phyloP scores from a whole-genome alignment of 2,329 filamentous ascomycete genomes.

The Pestalotiopsis sp. region DNA sequence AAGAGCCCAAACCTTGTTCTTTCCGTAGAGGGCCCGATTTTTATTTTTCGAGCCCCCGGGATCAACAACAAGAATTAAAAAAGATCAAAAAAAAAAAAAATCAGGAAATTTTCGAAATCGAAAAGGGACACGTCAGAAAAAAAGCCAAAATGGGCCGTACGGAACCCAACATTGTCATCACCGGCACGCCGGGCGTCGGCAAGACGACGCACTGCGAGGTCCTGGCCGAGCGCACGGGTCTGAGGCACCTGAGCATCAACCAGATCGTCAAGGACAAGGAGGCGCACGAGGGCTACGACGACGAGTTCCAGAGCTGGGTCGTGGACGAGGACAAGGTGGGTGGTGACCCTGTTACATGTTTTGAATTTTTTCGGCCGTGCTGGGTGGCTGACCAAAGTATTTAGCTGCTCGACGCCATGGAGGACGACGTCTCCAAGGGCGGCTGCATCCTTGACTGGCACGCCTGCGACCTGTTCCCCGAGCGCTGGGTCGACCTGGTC shows the following conservation, averaged over 20 bases:
- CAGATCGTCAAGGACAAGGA: conserved; percentile 85
- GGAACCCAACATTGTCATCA: conserved; percentile 88
- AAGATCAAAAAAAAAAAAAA: background rate
- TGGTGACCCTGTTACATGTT: conserved; percentile 11
- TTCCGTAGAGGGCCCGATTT: background rate
- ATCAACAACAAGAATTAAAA: background rate
- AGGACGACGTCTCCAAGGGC: conserved; percentile 76
- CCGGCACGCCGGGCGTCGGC: conserved; percentile 92
- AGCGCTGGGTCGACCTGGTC: conserved; percentile 92
- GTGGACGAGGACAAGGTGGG: conserved; percentile 94
- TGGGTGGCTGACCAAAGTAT: conserved; percentile 14
- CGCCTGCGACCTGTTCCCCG: conserved; percentile 92
- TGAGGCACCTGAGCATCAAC: conserved; percentile 87
- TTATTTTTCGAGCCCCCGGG: background rate
- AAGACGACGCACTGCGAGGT: conserved; percentile 92
- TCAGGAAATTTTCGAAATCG: background rate
- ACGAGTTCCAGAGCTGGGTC: conserved; percentile 84
- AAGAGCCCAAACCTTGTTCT: background rate
- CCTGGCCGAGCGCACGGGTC: conserved; percentile 73
- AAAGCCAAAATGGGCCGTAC: conserved; percentile 36
- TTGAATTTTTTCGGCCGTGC: conserved; percentile 6
- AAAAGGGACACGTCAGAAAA: background rate
- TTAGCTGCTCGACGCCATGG: conserved; percentile 84
- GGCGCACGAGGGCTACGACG: conserved; percentile 87
- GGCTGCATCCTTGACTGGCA: conserved; percentile 97